Evolutionary conservation across 2,329 filamentous ascomycete genomes (phyloP).

Genomic region (Penicillium sp.): DNA sequence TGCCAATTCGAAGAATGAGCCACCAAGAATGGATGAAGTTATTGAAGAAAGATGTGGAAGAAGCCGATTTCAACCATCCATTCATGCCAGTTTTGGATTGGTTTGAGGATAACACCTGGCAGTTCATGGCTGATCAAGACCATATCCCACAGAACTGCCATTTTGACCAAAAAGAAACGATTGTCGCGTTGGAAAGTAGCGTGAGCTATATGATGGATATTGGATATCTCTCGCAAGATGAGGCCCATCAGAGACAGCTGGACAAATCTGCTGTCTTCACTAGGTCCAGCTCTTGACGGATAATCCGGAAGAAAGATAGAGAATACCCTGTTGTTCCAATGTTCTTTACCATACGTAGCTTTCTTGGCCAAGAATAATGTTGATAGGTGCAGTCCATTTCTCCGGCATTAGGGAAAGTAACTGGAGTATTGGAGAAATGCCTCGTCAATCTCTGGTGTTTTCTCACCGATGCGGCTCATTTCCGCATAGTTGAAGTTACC

Average conservation of each 20-base stretch:
- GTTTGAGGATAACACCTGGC: slow-evolving; percentile 3
- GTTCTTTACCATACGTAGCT: neutral
- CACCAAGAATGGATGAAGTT: slow-evolving; percentile 1
- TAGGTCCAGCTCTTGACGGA: neutral
- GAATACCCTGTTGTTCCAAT: neutral
- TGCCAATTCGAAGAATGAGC: neutral
- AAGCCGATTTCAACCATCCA: slow-evolving; percentile 4
- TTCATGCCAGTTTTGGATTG: slow-evolving; percentile 6
- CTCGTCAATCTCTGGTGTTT: slow-evolving; percentile 19
- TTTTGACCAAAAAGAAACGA: neutral
- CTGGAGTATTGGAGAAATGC: slow-evolving; percentile 13
- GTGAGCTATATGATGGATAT: neutral
- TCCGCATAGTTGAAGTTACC: slow-evolving; percentile 18
- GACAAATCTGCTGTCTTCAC: neutral
- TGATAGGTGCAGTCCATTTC: neutral
- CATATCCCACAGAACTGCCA: neutral
- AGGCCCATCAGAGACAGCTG: neutral
- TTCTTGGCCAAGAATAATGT: neutral
- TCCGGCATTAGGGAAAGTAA: slow-evolving; percentile 3
- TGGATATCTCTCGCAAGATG: neutral
- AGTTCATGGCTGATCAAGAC: neutral
- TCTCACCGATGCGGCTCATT: slow-evolving; percentile 22
- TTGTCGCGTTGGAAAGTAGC: neutral
- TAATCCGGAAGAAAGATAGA: neutral
- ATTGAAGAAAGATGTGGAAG: neutral